These are phyloP conservation scores for Suillus subalutaceus DNA, from an alignment of 768 basidiomycete genomes.

Conservation along the genomic window DNA sequence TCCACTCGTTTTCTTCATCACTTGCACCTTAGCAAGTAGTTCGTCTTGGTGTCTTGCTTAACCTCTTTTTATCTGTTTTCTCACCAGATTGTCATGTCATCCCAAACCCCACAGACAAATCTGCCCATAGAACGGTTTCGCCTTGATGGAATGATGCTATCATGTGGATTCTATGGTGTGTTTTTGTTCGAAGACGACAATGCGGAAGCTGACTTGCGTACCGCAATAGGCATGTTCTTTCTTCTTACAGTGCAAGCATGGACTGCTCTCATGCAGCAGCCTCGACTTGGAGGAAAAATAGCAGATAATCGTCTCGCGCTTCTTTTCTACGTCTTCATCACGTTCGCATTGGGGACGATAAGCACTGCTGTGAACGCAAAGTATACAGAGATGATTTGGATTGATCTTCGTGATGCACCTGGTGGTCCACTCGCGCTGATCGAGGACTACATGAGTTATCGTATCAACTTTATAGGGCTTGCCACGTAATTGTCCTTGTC, in stretches of 20 bases:
- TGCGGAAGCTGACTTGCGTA: neutral
- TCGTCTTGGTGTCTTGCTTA: neutral
- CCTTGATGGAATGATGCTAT: neutral
- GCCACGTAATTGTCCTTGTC: conserved; percentile 17
- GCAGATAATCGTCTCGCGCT: conserved; percentile 13
- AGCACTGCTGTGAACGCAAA: conserved; percentile 27
- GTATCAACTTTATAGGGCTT: conserved; percentile 24
- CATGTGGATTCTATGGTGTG: neutral
- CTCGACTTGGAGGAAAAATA: conserved; percentile 1
- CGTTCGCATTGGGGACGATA: conserved; percentile 30
- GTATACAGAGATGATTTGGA: conserved; percentile 35
- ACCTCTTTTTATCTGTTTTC: no score
- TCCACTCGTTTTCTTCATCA: neutral
- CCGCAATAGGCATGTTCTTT: conserved; percentile 21
- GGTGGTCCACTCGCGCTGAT: conserved; percentile 18
- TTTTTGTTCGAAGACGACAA: neutral
- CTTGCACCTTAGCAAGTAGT: neutral
- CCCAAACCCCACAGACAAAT: neutral
- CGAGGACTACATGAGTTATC: conserved; percentile 17
- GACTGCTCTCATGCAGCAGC: conserved; percentile 10
- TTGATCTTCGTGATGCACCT: conserved; percentile 27
- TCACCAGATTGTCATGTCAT: neutral
- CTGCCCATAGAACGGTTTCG: neutral
- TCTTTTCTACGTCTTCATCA: conserved; percentile 23
- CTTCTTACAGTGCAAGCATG: conserved; percentile 23